Conservation (phyloP, 129 eudicot species). For the Artemisia argyi region DNA sequence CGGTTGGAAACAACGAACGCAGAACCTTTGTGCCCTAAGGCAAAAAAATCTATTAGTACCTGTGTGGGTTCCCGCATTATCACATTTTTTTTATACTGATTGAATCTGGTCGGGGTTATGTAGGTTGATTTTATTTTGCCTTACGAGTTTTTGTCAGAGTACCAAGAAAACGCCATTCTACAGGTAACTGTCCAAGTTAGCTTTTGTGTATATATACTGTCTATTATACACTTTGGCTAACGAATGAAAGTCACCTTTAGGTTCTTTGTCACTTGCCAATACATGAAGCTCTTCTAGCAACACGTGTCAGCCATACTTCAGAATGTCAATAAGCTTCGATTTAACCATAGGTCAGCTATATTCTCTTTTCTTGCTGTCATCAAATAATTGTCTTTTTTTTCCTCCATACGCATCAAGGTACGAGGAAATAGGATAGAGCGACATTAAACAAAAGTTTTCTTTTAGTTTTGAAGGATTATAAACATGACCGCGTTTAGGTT, state of each 20-base stretch:
- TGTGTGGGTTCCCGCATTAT: too few relatives aligned
- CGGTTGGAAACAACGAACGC: too few relatives aligned
- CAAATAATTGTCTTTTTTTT: background rate
- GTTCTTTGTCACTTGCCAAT: constrained; percentile 47
- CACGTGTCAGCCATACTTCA: constrained; percentile 96
- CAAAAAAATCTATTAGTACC: too few relatives aligned
- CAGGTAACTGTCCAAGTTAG: constrained; percentile 40
- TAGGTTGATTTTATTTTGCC: too few relatives aligned
- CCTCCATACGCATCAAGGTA: background rate
- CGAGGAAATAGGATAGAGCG: background rate
- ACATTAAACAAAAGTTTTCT: too few relatives aligned
- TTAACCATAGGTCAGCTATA: constrained; percentile 82
- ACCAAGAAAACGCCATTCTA: background rate
- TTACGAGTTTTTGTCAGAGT: too few relatives aligned
- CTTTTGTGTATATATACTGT: constrained; percentile 5
- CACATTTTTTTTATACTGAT: too few relatives aligned
- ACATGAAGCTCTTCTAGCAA: constrained; percentile 56
- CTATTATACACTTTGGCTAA: constrained; percentile 9
- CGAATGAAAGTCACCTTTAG: constrained; percentile 38
- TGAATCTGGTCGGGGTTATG: too few relatives aligned
- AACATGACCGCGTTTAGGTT: too few relatives aligned
- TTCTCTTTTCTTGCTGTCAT: constrained; percentile 18
- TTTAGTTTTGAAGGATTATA: too few relatives aligned
- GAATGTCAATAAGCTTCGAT: constrained; percentile 79
- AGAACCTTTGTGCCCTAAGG: too few relatives aligned